Evolutionary conservation across 495 filamentous ascomycete genomes (phyloP), one percentile per base, ranked within the genome.

Genomic region (Astrothelium subdiscretum): DNA sequence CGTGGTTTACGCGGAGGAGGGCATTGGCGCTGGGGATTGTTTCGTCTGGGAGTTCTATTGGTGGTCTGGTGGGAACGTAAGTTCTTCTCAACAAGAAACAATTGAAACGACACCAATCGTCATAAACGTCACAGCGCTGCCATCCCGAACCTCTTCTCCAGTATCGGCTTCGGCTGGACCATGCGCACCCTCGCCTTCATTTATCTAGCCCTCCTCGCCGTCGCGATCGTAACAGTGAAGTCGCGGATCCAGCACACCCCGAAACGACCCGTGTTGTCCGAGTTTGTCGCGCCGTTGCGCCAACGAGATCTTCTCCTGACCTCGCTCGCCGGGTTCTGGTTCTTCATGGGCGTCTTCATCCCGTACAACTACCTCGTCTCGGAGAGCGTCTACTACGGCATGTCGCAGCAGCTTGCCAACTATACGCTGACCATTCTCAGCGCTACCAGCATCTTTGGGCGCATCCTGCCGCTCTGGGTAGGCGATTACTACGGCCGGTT

Each of bases 161-260:
- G 59, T 13, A 31, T 87, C 1, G 77, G 79, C 1, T 88, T 86
- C 58, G 82, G 74, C 15, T 87, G 85, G 85, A 72, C 81, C 0
- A 77, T 85, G 2, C 74, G 85, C 5, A 75, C 85, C 24, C 70
- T 81, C 15, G 85, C 77, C 1, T 86, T 88, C 67, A 67, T 85
- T 31, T 74, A 80, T 20, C 57, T 81, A 2, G 75, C 78, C n/a
- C 35, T 83, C 57, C 60, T 84, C 10, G 43, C 59, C 0, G 71
- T 84, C n/a, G 68, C 78, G 13, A 70, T 71, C 44, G 22, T 78
- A 4, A 67, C 74, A 1, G 66, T 85, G 18, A 72, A 68, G 44
- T 63, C 74, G 3, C 75, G 82, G 0, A 67, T 84, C 1, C 77
- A 79, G 18, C 76, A 77, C 2, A 67, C 72, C 26, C 32, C 60